These are phyloP conservation scores for Dictyostelium brefeldianum DNA, from an alignment of 78 protist species.

Conservation along the genomic window DNA sequence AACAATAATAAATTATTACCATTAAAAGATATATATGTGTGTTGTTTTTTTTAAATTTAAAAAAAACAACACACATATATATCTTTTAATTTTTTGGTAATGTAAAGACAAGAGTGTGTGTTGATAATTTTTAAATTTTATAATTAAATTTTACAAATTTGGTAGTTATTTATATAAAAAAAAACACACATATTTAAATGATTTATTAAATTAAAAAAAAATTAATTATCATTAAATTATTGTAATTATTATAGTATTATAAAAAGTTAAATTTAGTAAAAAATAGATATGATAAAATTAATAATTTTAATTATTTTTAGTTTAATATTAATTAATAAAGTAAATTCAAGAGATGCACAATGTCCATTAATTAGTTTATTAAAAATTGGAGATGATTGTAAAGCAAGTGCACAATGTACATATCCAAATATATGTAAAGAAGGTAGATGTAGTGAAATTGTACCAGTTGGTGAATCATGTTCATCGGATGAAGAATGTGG, in stretches of 20 bases:
- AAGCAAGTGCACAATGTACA: not conserved
- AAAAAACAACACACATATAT: too few species aligned
- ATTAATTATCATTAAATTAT: not conserved
- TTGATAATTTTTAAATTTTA: too few species aligned
- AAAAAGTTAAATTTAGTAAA: too few species aligned
- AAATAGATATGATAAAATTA: not conserved
- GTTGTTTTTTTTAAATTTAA: too few species aligned
- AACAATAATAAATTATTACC: too few species aligned
- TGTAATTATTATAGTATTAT: too few species aligned
- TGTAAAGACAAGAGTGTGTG: too few species aligned
- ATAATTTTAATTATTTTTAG: not conserved
- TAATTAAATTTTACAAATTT: too few species aligned
- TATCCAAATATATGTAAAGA: slow-evolving; percentile 28
- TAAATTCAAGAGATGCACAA: not conserved
- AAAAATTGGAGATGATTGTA: not conserved
- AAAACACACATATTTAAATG: not conserved
- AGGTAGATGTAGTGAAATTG: not conserved
- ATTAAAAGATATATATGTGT: too few species aligned
- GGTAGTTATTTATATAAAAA: not conserved
- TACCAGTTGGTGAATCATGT: not conserved
- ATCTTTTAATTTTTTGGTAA: too few species aligned
- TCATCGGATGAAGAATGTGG: slow-evolving; percentile 9
- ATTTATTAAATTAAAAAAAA: not conserved
- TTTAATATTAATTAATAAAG: not conserved
- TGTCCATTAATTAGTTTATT: not conserved